Base-by-base conservation (phyloP, 345 rosid genomes). In the Aegle marmelos region DNA sequence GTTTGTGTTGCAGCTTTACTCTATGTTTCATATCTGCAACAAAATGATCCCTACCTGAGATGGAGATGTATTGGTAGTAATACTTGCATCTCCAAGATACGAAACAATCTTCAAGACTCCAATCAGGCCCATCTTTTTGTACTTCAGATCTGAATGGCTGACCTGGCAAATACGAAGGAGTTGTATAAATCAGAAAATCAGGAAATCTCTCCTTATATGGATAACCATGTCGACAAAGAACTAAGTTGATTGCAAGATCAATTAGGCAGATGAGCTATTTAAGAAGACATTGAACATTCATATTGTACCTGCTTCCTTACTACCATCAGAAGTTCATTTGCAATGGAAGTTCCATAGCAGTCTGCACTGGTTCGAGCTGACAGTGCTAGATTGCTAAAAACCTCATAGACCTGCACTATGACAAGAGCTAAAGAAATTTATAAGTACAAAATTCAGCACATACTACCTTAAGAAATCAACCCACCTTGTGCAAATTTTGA, bases 111-210 rank as follows among this genome's bases (percentile, higher is more conserved):
- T 89, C 73, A 94, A 83, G 67, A 84, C 87, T 74, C 98, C 98
- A 68, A 92, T 90, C 76, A 92, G 68, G 8, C 98, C 98, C 94
- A 94, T 94, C 88, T 83, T 92, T 87, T 90, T 91, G 91, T 91
- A 94, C 84, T 87, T 91, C 79, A 92, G 64, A 72, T 91, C 92
- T 19, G 91, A 84, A 85, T 94, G 98, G 84, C 81, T 88, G 60
- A 92, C 88, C 98, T 94, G 85, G 48, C 77, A 72, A 75, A 73
- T 53, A 53, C 7, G 62, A 27, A 72, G 70, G 57, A 63, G 45
- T 73, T 61, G 7, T 27, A 37, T 21, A 54, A 74, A 57, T 62
- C 31, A 73, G 36, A 68, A 10, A 17, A 53, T 17, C 57, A 17
- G 22, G 13, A 58, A 59, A 67, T 64, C 30, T 54, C 61, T 68